Conservation (phyloP, 2,329 filamentous ascomycete species). For the Ambrosiella xylebori region DNA sequence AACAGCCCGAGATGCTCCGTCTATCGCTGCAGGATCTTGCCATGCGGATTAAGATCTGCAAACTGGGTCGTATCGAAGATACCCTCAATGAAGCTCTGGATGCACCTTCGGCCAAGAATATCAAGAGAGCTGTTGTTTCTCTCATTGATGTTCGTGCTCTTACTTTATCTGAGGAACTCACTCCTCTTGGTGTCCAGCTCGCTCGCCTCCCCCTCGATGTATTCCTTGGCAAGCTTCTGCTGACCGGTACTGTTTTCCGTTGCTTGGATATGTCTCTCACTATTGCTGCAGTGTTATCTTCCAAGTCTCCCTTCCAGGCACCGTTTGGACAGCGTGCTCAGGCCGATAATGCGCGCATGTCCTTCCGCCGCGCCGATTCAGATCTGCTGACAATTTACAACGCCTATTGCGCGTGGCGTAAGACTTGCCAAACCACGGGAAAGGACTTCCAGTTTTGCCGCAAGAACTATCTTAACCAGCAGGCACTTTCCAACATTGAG, state of each 20-base stretch:
- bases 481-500: constrained; percentile 80
- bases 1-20: constrained; percentile 90
- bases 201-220: constrained; percentile 84
- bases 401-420: constrained; percentile 79
- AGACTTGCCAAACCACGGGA: constrained; percentile 51
- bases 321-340: constrained; percentile 71
- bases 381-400: constrained; percentile 89
- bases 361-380: constrained; percentile 74
- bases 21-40: constrained; percentile 88
- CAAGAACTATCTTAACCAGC: constrained; percentile 84
- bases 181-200: constrained; percentile 68
- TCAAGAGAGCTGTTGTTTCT: constrained; percentile 79
- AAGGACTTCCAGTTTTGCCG: constrained; percentile 83
- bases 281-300: constrained; percentile 80
- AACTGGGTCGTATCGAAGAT: constrained; percentile 80
- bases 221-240: constrained; percentile 81
- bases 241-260: constrained; percentile 72
- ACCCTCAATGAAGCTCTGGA: constrained; percentile 79
- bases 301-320: constrained; percentile 82
- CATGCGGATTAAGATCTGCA: constrained; percentile 94
- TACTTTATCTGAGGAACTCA: constrained; percentile 65
- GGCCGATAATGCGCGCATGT: constrained; percentile 59
- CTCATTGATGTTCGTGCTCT: constrained; percentile 84
- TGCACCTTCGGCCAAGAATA: constrained; percentile 79
- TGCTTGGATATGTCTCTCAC: constrained; percentile 86